Evolutionary conservation across 352 stramenopile species (phyloP), one percentile per base, ranked within the genome.

Genomic region (Phytophthora ramorum): DNA sequence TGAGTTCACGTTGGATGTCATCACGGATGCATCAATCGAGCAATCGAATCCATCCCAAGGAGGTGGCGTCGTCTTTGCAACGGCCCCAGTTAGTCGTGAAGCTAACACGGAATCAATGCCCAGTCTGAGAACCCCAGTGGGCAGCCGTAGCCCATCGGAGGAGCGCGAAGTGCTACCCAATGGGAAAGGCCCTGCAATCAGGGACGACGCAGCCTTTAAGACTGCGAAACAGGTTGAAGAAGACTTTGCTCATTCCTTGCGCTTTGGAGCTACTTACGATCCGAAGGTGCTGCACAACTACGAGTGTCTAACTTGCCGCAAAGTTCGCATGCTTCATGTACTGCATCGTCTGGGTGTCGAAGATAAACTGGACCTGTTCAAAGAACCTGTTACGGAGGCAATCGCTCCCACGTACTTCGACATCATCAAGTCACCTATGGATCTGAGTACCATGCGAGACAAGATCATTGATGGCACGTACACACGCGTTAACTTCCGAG

Each of bases 351-450:
- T 96, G 12, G 60, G 72, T 1, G 37, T 73, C 0, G 87, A 97
- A 71, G 89, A 97, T 69, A 96, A 96, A 53, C 54, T 95, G 9
- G 83, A 92, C 50, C 56, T 99, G 20, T 99, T 99, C 73, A 92
- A 95, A 37, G 81, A 97, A 45, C 95, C 97, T 2, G 97, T 99
- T 44, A 98, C 94, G 0, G 91, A 97, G 49, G 70, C 83, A 1
- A 97, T 98, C 48, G 95, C 96, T 34, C 84, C 93, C 14, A 96
- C 91, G n/a, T 98, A 98, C 70, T 95, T 95, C 41, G 85, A 97
- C 13, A 85, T 98, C 1, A 96, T 98, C 68, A 97, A 97, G 57
- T 58, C 90, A 9, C 95, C 95, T 2, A 98, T 98, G 90, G 91
- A 98, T 73, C 58, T 98, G 38, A 84, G 80, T n/a, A 97, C 90